Base-by-base conservation (phyloP, 108 stramenopile genomes). In the Fragilaria crotonensis region DNA sequence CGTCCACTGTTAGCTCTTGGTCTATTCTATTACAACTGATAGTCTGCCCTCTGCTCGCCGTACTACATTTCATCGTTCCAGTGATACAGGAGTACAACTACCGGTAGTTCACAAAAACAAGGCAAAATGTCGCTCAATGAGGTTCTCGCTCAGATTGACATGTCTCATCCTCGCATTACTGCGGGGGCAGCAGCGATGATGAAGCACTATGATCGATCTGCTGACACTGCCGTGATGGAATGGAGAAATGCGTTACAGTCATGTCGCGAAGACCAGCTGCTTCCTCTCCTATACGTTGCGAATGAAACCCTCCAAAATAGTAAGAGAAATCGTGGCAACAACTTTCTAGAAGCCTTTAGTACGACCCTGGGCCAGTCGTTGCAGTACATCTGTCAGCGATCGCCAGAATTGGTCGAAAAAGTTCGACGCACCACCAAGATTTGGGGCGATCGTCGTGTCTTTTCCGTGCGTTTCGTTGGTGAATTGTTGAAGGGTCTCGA, bases 261-360 rank as follows among this genome's bases (percentile, higher is more conserved):
- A 19, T 70, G 73, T 11, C 62, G 63, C 3, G 36, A 45, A 5
- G 68, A 76, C 45, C 84, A 84, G 30, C 58, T 70, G 45, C 54
- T 93, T 25, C 87, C 90, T 17, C 66, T 93, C 9, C 62, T 93
- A 25, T 93, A 93, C 66, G 87, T 93, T 22, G 87, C 87, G 54
- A 93, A 93, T 61, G 90, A 93, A 68, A 83, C 84, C 4, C 41
- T 93, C 44, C 90, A 93, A 59, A 89, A 76, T 25, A 76, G 73
- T 30, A 89, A 89, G 67, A 62, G 87, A n/a, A 88, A 93, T 72
- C 73, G 85, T n/a, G 86, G 90, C 9, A 83, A 66, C 60, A 83
- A 81, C 48, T 93, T 88, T 55, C 46, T 93, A 53, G 90, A 89
- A 64, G 86, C 86, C 11, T 88, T 93, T 64, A 62, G 66, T 62